Percentiles rank a stretch among this genome's conserved stretches.
These are phyloP conservation scores for Pseudogymnoascus pannorum DNA, from an alignment of 2,329 filamentous ascomycete species.

Conservation along the genomic window DNA sequence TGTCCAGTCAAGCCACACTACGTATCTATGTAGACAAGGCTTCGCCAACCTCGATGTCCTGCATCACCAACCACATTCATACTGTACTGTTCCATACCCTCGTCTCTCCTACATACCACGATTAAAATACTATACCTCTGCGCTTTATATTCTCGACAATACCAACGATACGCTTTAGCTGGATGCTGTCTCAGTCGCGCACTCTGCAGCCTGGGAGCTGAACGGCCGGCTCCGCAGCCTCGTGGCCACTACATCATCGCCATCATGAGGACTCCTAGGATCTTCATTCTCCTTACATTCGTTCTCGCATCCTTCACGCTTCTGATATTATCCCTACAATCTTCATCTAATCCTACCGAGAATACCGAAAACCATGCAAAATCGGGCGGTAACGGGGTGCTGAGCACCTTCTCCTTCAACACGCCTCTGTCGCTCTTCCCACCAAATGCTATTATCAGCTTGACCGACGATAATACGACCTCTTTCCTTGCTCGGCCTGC, in stretches of 20 bases:
- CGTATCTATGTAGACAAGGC: neutral
- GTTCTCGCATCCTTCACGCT: conserved; percentile 25
- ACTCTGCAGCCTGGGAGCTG: conserved; percentile 22
- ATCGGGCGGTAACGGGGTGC: conserved; percentile 36
- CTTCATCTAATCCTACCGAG: conserved; percentile 19
- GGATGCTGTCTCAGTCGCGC: conserved; percentile 12
- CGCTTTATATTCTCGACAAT: neutral
- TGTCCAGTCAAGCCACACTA: conserved; percentile 1
- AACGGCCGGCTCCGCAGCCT: conserved; percentile 18
- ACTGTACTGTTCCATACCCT: neutral
- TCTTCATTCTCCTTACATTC: conserved; percentile 27
- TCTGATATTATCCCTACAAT: conserved; percentile 25
- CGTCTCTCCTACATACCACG: neutral
- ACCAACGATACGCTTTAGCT: conserved; percentile 3
- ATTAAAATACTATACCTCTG: neutral
- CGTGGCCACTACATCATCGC: conserved; percentile 13
- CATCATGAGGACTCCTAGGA: conserved; percentile 30
- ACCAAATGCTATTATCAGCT: conserved; percentile 87
- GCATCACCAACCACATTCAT: neutral
- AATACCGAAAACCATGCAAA: conserved; percentile 13
- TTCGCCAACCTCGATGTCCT: conserved; percentile 2
- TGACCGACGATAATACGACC: conserved; percentile 96
- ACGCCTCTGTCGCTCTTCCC: conserved; percentile 84
- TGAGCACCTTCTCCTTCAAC: conserved; percentile 61
- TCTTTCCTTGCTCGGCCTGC: conserved; percentile 91